Evolutionary conservation across 345 rosid genomes (phyloP).

Genomic region (Citrus sp.): DNA sequence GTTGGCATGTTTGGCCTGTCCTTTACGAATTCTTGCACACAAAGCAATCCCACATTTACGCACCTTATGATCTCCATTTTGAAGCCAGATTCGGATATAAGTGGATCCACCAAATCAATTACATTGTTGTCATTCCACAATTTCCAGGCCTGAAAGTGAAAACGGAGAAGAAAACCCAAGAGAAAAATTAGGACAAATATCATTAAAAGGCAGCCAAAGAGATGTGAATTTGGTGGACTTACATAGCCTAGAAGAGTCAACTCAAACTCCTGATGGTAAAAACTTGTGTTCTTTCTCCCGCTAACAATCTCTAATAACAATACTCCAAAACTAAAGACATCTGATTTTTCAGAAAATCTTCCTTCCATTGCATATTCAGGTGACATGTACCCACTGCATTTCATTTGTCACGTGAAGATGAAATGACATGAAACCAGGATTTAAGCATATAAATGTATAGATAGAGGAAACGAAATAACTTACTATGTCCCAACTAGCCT

Average conservation of each 20-base stretch:
- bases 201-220: neutral
- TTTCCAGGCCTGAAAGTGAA: conserved; percentile 22
- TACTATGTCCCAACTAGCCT: conserved; percentile 33
- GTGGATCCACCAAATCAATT: conserved; percentile 8
- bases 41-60: conserved; percentile 25
- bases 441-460: neutral
- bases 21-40: conserved; percentile 28
- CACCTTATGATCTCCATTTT: conserved; percentile 9
- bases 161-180: too few relatives aligned
- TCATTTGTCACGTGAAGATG: neutral
- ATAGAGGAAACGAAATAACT: neutral
- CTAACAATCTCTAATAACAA: conserved; percentile 38
- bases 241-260: conserved; percentile 29
- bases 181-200: neutral
- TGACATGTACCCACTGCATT: conserved; percentile 44
- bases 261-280: conserved; percentile 6
- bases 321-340: conserved; percentile 48
- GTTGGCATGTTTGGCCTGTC: conserved; percentile 21
- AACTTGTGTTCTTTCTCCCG: conserved; percentile 36
- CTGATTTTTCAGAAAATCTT: conserved; percentile 41
- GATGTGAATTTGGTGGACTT: conserved; percentile 6
- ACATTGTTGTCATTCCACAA: conserved; percentile 22
- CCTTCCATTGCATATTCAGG: conserved; percentile 48
- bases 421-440: neutral
- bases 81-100: neutral